These are phyloP conservation scores for Actinomortierella wolfii DNA, from an alignment of 371 early-diverging fungal species.

Conservation along the genomic window DNA sequence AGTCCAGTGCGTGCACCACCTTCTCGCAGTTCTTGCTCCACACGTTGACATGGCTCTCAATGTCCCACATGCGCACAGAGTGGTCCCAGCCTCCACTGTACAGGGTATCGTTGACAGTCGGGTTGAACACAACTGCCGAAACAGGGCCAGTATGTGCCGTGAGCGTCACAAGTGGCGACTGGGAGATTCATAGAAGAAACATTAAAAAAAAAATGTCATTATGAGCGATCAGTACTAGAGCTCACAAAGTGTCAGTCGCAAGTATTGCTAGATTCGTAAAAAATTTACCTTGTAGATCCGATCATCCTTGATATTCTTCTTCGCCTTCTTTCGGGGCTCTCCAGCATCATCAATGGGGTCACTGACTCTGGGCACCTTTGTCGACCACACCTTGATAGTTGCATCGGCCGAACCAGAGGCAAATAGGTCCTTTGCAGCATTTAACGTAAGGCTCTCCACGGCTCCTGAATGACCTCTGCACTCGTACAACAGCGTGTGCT, in stretches of 20 bases:
- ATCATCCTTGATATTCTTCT: slow-evolving; percentile 53
- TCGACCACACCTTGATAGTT: slow-evolving; percentile 79
- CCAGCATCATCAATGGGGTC: slow-evolving; percentile 62
- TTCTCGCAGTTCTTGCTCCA: slow-evolving; percentile 90
- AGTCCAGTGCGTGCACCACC: slow-evolving; percentile 75
- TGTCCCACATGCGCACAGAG: slow-evolving; percentile 89
- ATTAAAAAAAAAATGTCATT: not conserved
- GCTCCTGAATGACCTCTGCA: slow-evolving; percentile 83
- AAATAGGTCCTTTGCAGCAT: slow-evolving; percentile 58
- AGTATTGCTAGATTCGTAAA: too few species aligned
- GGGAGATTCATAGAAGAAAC: not conserved
- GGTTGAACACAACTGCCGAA: slow-evolving; percentile 70
- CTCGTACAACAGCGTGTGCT: slow-evolving; percentile 60
- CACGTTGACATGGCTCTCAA: slow-evolving; percentile 73
- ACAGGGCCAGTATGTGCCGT: slow-evolving; percentile 88
- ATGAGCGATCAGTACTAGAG: not conserved
- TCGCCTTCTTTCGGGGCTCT: slow-evolving; percentile 54
- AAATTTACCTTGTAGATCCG: slow-evolving; percentile 54
- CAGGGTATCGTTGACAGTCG: slow-evolving; percentile 56
- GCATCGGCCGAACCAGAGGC: slow-evolving; percentile 85
- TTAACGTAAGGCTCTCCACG: slow-evolving; percentile 46
- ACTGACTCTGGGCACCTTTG: slow-evolving; percentile 54
- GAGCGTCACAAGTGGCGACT: slow-evolving; percentile 54
- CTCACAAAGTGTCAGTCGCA: not conserved
- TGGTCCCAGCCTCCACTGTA: slow-evolving; percentile 95